phyloP scores from a whole-genome alignment of 768 basidiomycete genomes.

The Lentinula boryana region DNA sequence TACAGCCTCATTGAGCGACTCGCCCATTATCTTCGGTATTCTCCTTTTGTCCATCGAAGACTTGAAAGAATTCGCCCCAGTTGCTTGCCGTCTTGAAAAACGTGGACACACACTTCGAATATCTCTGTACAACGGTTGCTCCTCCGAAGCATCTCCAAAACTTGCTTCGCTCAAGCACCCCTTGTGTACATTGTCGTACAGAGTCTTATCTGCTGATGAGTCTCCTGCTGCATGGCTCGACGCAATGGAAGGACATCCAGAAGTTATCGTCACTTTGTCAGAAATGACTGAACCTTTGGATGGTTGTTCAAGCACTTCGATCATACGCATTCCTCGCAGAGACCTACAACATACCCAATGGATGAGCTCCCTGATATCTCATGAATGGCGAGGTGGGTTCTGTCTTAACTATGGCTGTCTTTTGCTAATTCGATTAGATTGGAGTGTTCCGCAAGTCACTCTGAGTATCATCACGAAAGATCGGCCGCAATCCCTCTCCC shows the following conservation, averaged over 20 bases:
- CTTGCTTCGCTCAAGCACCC: background rate
- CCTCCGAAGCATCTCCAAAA: background rate
- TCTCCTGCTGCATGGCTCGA: background rate
- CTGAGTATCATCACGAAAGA: conserved; percentile 75
- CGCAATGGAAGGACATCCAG: conserved; percentile 3
- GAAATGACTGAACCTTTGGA: conserved; percentile 13
- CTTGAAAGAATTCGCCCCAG: conserved; percentile 23
- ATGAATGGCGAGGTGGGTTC: conserved; percentile 46
- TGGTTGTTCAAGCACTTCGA: conserved; percentile 19
- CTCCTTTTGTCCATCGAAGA: conserved; percentile 28
- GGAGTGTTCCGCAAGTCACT: conserved; percentile 65
- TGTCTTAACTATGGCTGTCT: conserved; percentile 11
- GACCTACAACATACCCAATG: conserved; percentile 52
- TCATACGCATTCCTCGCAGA: conserved; percentile 38
- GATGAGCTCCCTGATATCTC: conserved; percentile 52
- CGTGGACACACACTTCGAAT: conserved; percentile 23
- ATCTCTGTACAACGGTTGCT: conserved; percentile 21
- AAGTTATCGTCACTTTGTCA: conserved; percentile 10
- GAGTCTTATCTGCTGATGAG: conserved; percentile 9
- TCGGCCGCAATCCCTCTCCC: conserved; percentile 62
- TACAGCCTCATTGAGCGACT: background rate
- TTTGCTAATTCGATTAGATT: conserved; percentile 40
- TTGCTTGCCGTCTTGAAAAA: conserved; percentile 28
- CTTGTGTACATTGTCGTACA: conserved; percentile 12
- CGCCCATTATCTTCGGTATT: conserved; percentile 24